These are phyloP conservation scores for Tricholoma furcatifolium DNA, from an alignment of 768 basidiomycete species.

Conservation along the genomic window DNA sequence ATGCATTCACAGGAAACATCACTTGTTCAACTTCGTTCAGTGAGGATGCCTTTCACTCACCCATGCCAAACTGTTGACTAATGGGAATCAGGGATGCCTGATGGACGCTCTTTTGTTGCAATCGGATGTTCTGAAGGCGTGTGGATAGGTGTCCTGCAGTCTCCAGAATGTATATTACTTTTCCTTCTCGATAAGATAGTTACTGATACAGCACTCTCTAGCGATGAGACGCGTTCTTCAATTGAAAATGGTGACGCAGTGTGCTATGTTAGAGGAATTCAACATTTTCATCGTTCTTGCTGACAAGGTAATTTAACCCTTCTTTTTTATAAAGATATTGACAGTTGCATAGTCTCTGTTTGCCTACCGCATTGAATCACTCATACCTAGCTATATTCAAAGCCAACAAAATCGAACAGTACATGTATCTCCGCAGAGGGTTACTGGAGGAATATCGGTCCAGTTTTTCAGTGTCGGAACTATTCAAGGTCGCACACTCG, in stretches of 20 bases:
- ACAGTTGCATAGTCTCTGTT: conserved; percentile 61
- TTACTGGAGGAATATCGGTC: conserved; percentile 87
- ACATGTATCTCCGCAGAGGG: conserved; percentile 78
- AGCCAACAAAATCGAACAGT: conserved; percentile 50
- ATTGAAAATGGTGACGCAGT: conserved; percentile 89
- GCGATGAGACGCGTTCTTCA: conserved; percentile 92
- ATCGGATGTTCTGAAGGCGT: conserved; percentile 95
- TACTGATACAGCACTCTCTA: conserved; percentile 24
- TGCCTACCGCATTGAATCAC: conserved; percentile 92
- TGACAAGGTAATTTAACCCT: conserved; percentile 59
- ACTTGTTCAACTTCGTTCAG: conserved; percentile 95
- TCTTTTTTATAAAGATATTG: neutral
- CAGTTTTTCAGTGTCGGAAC: conserved; percentile 94
- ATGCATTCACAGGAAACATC: conserved; percentile 72
- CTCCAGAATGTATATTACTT: conserved; percentile 67
- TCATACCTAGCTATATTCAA: conserved; percentile 55
- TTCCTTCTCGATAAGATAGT: neutral
- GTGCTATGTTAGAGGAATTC: conserved; percentile 93
- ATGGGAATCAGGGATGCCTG: conserved; percentile 61
- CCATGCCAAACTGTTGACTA: neutral
- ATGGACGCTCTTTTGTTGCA: conserved; percentile 82
- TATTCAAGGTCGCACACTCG: conserved; percentile 80
- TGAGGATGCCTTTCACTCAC: conserved; percentile 32
- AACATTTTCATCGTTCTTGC: conserved; percentile 94
- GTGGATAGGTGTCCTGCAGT: conserved; percentile 93